These are phyloP conservation scores for Phytopythium boreale DNA, from an alignment of 352 stramenopile genomes.

Conservation along the genomic window DNA sequence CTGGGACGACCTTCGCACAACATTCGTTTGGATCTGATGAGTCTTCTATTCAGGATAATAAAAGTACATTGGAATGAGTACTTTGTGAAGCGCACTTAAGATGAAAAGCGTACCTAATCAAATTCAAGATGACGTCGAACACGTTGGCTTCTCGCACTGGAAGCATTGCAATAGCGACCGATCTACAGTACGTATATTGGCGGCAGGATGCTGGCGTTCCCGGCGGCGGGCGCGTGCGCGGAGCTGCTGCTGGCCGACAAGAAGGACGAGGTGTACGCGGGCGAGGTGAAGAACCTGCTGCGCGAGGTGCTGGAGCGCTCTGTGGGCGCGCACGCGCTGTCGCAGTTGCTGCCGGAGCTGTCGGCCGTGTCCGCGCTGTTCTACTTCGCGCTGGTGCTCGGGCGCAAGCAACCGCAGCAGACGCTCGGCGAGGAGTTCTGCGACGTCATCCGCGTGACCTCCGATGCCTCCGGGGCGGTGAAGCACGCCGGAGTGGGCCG, in stretches of 20 bases:
- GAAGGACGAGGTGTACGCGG: slow-evolving; percentile 74
- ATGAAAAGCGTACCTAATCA: slow-evolving; percentile 1
- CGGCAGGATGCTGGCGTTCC: slow-evolving; percentile 33
- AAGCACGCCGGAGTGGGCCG: slow-evolving; percentile 29
- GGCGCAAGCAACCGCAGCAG: slow-evolving; percentile 56
- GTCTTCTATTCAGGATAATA: background rate
- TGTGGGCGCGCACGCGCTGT: slow-evolving; percentile 67
- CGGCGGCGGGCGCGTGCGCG: slow-evolving; percentile 54
- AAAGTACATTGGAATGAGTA: background rate
- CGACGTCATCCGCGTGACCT: slow-evolving; percentile 70
- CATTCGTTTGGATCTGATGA: background rate
- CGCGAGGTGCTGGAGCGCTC: slow-evolving; percentile 72
- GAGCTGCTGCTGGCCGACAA: slow-evolving; percentile 73
- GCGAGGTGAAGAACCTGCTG: slow-evolving; percentile 70
- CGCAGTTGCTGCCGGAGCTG: slow-evolving; percentile 75
- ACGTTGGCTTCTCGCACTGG: background rate
- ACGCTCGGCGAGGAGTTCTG: slow-evolving; percentile 89
- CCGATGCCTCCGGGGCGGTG: slow-evolving; percentile 8
- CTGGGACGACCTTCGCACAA: slow-evolving; percentile 9
- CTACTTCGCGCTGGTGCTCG: slow-evolving; percentile 63
- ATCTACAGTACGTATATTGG: too few species aligned
- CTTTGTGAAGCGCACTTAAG: background rate
- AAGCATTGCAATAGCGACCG: too few species aligned
- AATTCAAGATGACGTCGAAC: slow-evolving; percentile 13
- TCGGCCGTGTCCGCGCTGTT: slow-evolving; percentile 57